These are phyloP conservation scores for Trichoderma virens DNA, from an alignment of 495 filamentous ascomycete species.

Conservation along the genomic window DNA sequence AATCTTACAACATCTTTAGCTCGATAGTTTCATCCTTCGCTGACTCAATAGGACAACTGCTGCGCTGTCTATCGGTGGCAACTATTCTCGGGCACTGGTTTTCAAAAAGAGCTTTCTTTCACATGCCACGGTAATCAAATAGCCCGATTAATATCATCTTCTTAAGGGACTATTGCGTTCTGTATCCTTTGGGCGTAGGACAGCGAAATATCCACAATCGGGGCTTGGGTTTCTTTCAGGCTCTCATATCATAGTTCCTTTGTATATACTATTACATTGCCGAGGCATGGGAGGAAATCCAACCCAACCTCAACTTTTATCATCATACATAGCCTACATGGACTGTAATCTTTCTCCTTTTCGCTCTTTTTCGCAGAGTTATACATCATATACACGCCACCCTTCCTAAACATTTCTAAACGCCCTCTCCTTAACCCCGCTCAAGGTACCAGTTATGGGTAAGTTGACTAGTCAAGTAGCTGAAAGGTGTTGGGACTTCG, in stretches of 20 bases:
- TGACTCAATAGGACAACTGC: no score
- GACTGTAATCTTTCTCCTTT: neutral
- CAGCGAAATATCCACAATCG: no score
- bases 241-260: neutral
- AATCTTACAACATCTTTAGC: no score
- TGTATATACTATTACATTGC: conserved; percentile 3
- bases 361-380: neutral
- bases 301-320: neutral
- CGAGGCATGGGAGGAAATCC: neutral
- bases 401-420: neutral
- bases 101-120: no score
- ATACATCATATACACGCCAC: neutral
- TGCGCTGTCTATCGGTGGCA: no score
- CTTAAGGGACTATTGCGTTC: no score
- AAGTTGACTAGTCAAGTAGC: conserved; percentile 51
- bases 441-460: conserved; percentile 93
- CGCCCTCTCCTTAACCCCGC: conserved; percentile 51
- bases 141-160: no score
- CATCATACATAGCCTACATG: conserved; percentile 10
- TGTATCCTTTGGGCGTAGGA: no score
- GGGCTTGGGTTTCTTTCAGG: no score
- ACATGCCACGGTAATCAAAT: no score
- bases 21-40: no score
- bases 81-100: no score
- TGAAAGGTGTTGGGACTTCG: conserved; percentile 87